phyloP scores from a whole-genome alignment of 352 stramenopile species.

The Ophiocytium majus region DNA sequence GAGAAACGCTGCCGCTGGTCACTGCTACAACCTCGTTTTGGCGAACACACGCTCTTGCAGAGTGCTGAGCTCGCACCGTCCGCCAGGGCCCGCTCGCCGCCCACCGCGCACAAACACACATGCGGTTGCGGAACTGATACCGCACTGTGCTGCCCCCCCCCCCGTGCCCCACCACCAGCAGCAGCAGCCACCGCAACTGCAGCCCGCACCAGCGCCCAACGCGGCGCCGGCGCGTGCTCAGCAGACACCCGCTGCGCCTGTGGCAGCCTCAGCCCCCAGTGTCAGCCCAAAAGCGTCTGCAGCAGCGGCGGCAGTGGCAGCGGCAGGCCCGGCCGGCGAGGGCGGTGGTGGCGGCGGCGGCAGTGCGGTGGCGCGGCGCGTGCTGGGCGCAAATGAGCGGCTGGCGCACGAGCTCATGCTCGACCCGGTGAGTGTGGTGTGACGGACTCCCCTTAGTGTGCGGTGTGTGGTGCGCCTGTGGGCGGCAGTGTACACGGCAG shows the following conservation, averaged over 20 bases:
- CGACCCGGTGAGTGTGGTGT: slow-evolving; percentile 31
- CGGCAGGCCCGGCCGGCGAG: neutral
- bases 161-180: neutral
- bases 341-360: neutral
- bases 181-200: neutral
- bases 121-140: too few species aligned
- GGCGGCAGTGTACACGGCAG: too few species aligned
- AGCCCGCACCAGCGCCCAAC: slow-evolving; percentile 7
- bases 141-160: too few species aligned
- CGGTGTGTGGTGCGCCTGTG: neutral
- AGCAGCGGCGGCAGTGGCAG: neutral
- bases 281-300: too few species aligned
- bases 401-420: slow-evolving; percentile 49
- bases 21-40: too few species aligned
- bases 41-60: too few species aligned
- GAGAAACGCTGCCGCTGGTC: too few species aligned
- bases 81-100: too few species aligned
- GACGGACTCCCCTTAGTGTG: neutral
- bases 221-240: neutral
- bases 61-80: too few species aligned
- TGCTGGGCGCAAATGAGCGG: slow-evolving; percentile 42
- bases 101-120: too few species aligned
- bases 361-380: neutral
- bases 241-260: too few species aligned
- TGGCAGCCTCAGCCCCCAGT: neutral